Evolutionary conservation across 2,329 filamentous ascomycete species (phyloP).

Genomic region (Claviceps fusiformis): DNA sequence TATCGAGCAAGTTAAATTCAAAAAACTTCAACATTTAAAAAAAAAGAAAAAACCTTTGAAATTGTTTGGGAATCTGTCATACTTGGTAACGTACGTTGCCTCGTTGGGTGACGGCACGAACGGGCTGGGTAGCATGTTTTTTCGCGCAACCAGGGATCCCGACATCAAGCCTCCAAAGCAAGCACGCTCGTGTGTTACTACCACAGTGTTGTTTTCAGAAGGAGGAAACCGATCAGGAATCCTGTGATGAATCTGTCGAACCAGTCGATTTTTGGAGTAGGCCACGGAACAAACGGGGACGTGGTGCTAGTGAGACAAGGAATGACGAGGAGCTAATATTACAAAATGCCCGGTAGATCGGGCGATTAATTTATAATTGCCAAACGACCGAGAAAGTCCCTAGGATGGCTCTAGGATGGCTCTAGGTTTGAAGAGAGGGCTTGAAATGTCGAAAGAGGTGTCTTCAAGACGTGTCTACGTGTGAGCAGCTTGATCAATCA

Average conservation of each 20-base stretch:
- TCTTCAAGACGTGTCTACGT: too few relatives aligned
- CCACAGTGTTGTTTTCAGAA: not conserved
- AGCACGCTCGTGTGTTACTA: not conserved
- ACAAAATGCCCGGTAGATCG: not conserved
- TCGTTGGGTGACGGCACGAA: conserved; percentile 7
- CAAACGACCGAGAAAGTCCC: not conserved
- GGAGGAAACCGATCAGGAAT: not conserved
- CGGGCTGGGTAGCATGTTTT: not conserved
- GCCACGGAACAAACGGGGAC: not conserved
- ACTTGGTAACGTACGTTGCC: conserved; percentile 12
- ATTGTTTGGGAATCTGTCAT: not conserved
- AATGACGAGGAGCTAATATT: not conserved
- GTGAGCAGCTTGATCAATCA: not conserved
- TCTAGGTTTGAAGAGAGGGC: not conserved
- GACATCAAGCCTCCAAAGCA: conserved; percentile 10
- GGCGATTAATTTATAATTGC: not conserved
- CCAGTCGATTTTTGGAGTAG: not conserved
- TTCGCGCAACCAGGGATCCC: conserved; percentile 2
- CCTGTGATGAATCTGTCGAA: not conserved
- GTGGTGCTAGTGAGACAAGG: not conserved
- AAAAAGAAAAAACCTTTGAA: too few relatives aligned
- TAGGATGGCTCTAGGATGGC: not conserved
- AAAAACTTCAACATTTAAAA: not conserved
- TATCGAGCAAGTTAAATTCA: not conserved
- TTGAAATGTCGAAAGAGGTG: not conserved